Percentiles rank a stretch among this genome's conserved stretches.
Evolutionary conservation across 179 eudicot genomes (phyloP).

Genomic region (Spinacia oleracea): DNA sequence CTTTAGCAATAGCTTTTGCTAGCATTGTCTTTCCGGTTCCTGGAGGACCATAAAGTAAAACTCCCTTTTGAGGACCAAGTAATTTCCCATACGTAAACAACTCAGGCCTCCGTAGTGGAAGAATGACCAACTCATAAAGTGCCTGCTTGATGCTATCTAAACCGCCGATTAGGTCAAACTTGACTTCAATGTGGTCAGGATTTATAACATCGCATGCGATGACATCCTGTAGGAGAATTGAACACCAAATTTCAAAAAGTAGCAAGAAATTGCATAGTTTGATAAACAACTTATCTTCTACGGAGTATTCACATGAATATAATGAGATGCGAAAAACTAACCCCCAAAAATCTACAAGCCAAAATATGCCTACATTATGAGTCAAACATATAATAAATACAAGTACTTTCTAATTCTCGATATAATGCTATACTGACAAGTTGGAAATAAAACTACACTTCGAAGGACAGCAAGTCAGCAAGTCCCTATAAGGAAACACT

Average conservation of each 20-base stretch:
- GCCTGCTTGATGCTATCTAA: slow-evolving; percentile 78
- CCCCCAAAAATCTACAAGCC: background rate
- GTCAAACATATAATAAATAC: background rate
- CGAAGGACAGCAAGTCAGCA: background rate
- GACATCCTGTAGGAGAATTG: slow-evolving; percentile 49
- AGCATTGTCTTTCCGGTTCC: slow-evolving; percentile 99
- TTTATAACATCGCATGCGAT: slow-evolving; percentile 77
- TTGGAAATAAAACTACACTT: background rate
- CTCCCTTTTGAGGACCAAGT: slow-evolving; percentile 91
- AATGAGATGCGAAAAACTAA: background rate
- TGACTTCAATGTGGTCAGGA: slow-evolving; percentile 80
- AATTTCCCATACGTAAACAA: slow-evolving; percentile 79
- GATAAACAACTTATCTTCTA: background rate
- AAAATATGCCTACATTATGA: background rate
- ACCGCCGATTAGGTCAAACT: slow-evolving; percentile 78
- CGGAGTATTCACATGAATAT: too few species aligned
- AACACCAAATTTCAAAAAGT: background rate
- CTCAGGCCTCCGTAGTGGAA: slow-evolving; percentile 81
- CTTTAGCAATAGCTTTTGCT: slow-evolving; percentile 95
- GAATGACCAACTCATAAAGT: slow-evolving; percentile 77
- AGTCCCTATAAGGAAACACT: background rate
- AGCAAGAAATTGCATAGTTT: background rate
- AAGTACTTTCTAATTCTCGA: background rate
- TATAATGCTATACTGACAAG: background rate
- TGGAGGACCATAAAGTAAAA: slow-evolving; percentile 87